A percentile compares a stretch with the other conserved stretches of the same genome.
Conservation (phyloP, 1,284 basidiomycete genomes). For the Phaffia rhodozyma region DNA sequence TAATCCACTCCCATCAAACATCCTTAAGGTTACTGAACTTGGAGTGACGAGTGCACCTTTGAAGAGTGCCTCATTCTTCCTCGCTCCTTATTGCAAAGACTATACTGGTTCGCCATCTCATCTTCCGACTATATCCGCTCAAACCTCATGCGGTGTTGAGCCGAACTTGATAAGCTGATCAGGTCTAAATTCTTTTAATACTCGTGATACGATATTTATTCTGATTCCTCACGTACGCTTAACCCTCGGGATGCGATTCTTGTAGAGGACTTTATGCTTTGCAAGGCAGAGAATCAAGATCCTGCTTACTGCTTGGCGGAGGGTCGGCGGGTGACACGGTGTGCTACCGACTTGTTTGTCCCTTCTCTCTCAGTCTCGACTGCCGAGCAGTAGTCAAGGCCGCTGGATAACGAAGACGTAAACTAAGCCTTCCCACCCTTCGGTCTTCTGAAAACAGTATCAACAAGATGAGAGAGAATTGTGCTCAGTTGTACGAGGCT, state of each 20-base stretch:
- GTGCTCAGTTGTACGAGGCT: slow-evolving; percentile 72
- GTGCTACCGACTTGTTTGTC: slow-evolving; percentile 83
- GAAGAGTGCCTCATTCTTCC: slow-evolving; percentile 94
- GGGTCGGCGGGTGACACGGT: slow-evolving; percentile 89
- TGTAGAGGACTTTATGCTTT: slow-evolving; percentile 98
- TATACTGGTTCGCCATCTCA: slow-evolving; percentile 67
- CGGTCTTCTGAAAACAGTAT: slow-evolving; percentile 46
- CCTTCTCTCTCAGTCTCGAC: slow-evolving; percentile 10
- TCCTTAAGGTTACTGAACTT: slow-evolving; percentile 81
- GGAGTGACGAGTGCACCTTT: slow-evolving; percentile 86
- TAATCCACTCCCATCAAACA: slow-evolving; percentile 55
- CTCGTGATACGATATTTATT: neutral
- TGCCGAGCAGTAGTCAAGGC: neutral
- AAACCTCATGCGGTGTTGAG: too few relatives aligned
- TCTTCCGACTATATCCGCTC: neutral
- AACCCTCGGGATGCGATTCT: neutral
- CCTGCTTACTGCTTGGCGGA: slow-evolving; percentile 92
- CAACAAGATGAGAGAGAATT: slow-evolving; percentile 84
- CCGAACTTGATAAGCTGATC: neutral
- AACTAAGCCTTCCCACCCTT: neutral
- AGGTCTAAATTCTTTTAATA: neutral
- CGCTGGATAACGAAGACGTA: neutral
- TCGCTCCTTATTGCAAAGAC: slow-evolving; percentile 89
- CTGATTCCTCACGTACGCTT: neutral
- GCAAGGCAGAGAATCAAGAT: slow-evolving; percentile 82